Percentiles rank a stretch among this genome's conserved stretches.
phyloP scores from a whole-genome alignment of 2,329 filamentous ascomycete genomes.

The Aspergillus fumigatus region DNA sequence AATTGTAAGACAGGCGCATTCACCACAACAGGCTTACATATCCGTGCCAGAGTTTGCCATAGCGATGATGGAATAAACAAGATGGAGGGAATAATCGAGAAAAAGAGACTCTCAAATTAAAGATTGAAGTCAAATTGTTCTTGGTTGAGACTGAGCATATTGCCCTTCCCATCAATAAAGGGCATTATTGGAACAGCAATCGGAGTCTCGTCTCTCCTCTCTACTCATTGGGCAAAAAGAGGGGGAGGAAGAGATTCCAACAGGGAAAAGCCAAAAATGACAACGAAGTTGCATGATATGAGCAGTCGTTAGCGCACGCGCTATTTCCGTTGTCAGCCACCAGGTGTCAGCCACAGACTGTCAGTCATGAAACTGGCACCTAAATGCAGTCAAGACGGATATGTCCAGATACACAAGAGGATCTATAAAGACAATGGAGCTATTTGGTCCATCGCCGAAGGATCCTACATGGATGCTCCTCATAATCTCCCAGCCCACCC shows the following conservation, averaged over 20 bases:
- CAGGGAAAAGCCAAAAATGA: neutral
- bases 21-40: slow-evolving; percentile 28
- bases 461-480: neutral
- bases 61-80: slow-evolving; percentile 16
- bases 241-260: neutral
- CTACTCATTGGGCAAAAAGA: too few species aligned
- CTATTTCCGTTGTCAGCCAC: neutral
- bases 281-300: neutral
- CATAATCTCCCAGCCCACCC: too few species aligned
- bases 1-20: slow-evolving; percentile 24
- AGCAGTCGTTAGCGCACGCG: neutral
- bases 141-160: slow-evolving; percentile 6
- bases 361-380: neutral
- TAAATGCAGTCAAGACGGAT: neutral
- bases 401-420: neutral
- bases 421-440: neutral
- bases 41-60: slow-evolving; percentile 25
- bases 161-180: neutral
- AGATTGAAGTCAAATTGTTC: slow-evolving; percentile 12
- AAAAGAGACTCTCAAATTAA: slow-evolving; percentile 12
- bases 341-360: neutral
- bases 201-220: too few species aligned
- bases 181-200: too few species aligned
- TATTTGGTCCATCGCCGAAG: neutral
- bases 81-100: slow-evolving; percentile 11